Percentiles rank a stretch among this genome's conserved stretches.
Conservation (phyloP, 2,329 filamentous ascomycete species). For the Juglanconis sp. region DNA sequence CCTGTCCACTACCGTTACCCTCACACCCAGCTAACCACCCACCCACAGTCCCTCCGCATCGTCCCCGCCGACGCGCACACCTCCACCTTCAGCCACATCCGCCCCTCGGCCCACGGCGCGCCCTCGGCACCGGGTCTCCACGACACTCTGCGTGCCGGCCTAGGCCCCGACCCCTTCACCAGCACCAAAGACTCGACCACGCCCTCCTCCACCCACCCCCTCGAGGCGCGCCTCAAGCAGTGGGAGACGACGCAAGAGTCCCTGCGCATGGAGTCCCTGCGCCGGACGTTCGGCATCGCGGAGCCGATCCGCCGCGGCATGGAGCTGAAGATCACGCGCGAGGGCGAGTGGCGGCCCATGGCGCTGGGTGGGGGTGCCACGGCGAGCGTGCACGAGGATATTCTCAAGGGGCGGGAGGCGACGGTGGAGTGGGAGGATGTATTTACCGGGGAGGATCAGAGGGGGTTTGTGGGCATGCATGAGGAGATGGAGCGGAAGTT, state of each 20-base stretch:
- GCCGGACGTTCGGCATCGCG: constrained; percentile 84
- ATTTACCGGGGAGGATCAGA: constrained; percentile 74
- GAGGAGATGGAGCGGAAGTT: constrained; percentile 92
- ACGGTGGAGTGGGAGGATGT: constrained; percentile 92
- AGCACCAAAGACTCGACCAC: constrained; percentile 37
- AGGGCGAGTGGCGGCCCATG: constrained; percentile 75
- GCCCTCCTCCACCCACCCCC: constrained; percentile 75
- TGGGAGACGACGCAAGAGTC: constrained; percentile 89
- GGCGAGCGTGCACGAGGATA: constrained; percentile 80
- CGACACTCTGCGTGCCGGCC: constrained; percentile 85
- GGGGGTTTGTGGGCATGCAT: constrained; percentile 71
- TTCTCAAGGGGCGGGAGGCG: constrained; percentile 74
- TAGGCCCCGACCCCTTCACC: constrained; percentile 59
- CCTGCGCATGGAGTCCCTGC: constrained; percentile 83
- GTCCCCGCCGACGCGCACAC: constrained; percentile 68
- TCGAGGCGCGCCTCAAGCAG: constrained; percentile 82
- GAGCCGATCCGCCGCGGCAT: constrained; percentile 91
- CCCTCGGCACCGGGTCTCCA: constrained; percentile 91
- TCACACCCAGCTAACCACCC: constrained; percentile 17
- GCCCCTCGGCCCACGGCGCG: constrained; percentile 60
- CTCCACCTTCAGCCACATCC: constrained; percentile 61
- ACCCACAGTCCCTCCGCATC: constrained; percentile 77
- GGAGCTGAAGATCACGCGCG: constrained; percentile 85
- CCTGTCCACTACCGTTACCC: background rate
- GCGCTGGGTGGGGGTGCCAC: constrained; percentile 59